A percentile compares a stretch with the other conserved stretches of the same genome.
These are phyloP conservation scores for Triticum dicoccoides DNA, from an alignment of 176 grass and related monocot species.

Conservation along the genomic window DNA sequence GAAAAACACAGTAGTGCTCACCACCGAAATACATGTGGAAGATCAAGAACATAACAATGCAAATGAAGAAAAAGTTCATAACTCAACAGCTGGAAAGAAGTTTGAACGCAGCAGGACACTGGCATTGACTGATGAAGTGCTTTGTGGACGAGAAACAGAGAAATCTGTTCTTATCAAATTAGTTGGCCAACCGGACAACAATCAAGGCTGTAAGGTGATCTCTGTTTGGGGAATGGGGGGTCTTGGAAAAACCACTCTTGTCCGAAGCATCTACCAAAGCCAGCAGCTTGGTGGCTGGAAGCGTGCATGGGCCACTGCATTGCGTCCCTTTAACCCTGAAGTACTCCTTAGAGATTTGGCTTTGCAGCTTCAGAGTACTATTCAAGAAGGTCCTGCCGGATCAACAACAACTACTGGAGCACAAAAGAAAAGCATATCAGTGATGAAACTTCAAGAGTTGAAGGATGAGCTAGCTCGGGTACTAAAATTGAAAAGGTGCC, in stretches of 20 bases:
- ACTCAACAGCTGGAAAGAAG: neutral
- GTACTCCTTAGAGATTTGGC: neutral
- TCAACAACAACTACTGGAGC: no score
- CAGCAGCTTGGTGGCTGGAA: neutral
- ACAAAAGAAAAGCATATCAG: no score
- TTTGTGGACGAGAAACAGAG: neutral
- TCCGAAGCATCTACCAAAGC: neutral
- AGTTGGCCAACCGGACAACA: neutral
- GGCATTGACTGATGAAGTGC: neutral
- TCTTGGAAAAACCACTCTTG: neutral
- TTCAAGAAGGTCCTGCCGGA: neutral
- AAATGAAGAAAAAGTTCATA: neutral
- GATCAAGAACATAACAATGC: fast-evolving
- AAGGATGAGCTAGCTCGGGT: no score
- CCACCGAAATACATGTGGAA: neutral
- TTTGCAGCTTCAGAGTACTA: neutral
- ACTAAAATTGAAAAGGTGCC: no score
- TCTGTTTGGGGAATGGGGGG: slow-evolving; percentile 1
- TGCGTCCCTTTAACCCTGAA: neutral
- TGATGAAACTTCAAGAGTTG: no score
- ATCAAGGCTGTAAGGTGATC: neutral
- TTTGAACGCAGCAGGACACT: neutral
- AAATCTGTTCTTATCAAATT: neutral
- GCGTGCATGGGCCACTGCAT: slow-evolving; percentile 12
- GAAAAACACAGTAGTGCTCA: fast-evolving